Conservation (phyloP, 192 early-diverging fungal genomes). For the Funneliformis geosporum region DNA sequence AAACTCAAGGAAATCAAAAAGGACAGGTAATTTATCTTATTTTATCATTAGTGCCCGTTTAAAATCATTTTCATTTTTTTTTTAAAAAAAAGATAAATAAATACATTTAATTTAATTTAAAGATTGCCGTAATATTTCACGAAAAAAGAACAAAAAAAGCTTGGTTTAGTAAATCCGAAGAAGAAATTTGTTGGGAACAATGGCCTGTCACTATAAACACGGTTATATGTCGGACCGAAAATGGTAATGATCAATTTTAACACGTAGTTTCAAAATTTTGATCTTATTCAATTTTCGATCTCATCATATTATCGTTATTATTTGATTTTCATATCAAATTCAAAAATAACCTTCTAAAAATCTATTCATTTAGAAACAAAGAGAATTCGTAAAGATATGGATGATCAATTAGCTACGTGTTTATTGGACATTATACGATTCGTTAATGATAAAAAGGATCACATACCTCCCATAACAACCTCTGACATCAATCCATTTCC, state of each 20-base stretch:
- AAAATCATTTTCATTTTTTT: neutral
- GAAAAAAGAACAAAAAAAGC: slow-evolving; percentile 61
- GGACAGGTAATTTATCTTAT: slow-evolving; percentile 45
- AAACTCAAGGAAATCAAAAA: slow-evolving; percentile 42
- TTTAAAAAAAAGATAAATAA: no score
- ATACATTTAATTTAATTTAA: neutral
- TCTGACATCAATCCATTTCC: slow-evolving; percentile 63
- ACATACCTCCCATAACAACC: slow-evolving; percentile 65
- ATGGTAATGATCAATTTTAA: slow-evolving; percentile 43
- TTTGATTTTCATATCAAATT: no score
- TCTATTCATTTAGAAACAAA: slow-evolving; percentile 42
- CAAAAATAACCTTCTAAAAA: neutral
- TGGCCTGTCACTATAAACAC: slow-evolving; percentile 58
- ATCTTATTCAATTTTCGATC: neutral
- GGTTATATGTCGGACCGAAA: slow-evolving; percentile 44
- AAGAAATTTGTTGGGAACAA: slow-evolving; percentile 64
- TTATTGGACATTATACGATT: slow-evolving; percentile 55
- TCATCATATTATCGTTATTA: no score
- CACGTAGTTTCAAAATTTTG: neutral
- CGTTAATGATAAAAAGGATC: slow-evolving; percentile 64
- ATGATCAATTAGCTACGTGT: slow-evolving; percentile 48
- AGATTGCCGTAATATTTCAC: slow-evolving; percentile 65
- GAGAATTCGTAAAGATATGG: slow-evolving; percentile 46
- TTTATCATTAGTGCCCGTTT: slow-evolving; percentile 1
- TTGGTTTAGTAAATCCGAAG: slow-evolving; percentile 60